Evolutionary conservation across 371 early-diverging fungal species (phyloP), one percentile per base, ranked within the genome.

Genomic region (Nematocida parisii): DNA sequence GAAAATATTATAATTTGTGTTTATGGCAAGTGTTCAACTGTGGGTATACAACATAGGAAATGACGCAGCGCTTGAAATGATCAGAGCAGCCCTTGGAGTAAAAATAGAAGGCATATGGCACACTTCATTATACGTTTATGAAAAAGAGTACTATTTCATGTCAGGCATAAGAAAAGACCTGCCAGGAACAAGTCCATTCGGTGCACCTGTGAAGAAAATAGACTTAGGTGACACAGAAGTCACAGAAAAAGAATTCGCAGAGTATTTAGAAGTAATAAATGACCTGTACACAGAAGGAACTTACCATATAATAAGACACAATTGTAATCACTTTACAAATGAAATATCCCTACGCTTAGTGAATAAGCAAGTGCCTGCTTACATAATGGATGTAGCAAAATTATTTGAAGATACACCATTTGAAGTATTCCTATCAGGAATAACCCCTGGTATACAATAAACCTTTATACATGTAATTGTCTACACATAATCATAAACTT

Each of bases 111-210:
- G 84, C 9, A 84, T 88, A 11, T 88, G 86, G 85, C 96, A 95
- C 85, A 95, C 95, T 0, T 90, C 93, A 0, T 91, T 95, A 4
- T 93, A 94, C 39, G 90, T 93, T 42, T 93, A 89, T 85, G 93
- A 91, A 3, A 88, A 85, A 54, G 97, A 96, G 82, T 91, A 90
- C 84, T 93, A 87, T 85, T 95, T 90, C 83, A 93, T 92, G 18
- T 90, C 90, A 82, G 93, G 93, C 40, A 85, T 87, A 52, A 45
- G 45, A 61, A 67, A 56, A 13, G 67, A 60, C 5, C 18, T 13
- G 2, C 85, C 86, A 3, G 82, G 77, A 44, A 82, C 18, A 18
- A 81, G 84, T 4, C 57, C 13, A n/a, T 83, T 81, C 73, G 84
- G 84, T 5, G 56, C 47, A 4, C 83, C 74, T 45, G 50, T 74